Evolutionary conservation across 2,329 filamentous ascomycete species (phyloP).

Genomic region (Periconia sp.): DNA sequence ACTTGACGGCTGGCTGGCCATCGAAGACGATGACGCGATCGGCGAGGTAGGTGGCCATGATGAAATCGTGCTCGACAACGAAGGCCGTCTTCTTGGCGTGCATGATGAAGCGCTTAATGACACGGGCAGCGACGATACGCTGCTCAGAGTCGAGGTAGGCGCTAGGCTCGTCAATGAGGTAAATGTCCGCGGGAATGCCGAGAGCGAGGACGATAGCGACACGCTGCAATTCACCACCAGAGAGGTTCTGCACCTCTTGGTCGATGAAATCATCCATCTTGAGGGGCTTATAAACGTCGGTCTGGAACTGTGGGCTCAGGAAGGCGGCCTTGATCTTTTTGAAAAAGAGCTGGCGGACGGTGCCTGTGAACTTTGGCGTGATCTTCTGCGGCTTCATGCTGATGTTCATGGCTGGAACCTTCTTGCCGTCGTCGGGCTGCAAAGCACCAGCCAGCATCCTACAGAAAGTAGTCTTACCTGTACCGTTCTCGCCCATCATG

Average conservation of each 20-base stretch:
- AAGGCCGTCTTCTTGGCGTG: constrained; percentile 99
- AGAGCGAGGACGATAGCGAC: constrained; percentile 98
- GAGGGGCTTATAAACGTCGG: constrained; percentile 98
- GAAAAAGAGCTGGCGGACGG: constrained; percentile 97
- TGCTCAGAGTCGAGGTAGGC: constrained; percentile 96
- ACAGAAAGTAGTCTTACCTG: constrained; percentile 99
- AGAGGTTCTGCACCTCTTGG: constrained; percentile 98
- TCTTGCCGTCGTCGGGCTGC: constrained; percentile 81
- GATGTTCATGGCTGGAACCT: constrained; percentile 92
- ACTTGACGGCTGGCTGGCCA: constrained; percentile 85
- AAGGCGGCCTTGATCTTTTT: constrained; percentile 99
- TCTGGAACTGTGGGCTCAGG: constrained; percentile 97
- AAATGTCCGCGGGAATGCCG: constrained; percentile 94
- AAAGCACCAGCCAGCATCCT: constrained; percentile 91
- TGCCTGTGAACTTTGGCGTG: constrained; percentile 96
- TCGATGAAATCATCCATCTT: constrained; percentile 99
- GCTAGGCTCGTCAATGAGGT: constrained; percentile 91
- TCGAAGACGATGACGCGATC: constrained; percentile 99
- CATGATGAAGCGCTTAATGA: constrained; percentile 99
- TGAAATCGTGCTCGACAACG: constrained; percentile 99
- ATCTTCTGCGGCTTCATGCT: constrained; percentile 99
- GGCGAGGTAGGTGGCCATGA: constrained; percentile 84
- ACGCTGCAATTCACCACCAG: constrained; percentile 98
- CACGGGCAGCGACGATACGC: constrained; percentile 94
- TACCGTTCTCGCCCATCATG: constrained; percentile 99